Conservation (phyloP, 2,329 filamentous ascomycete species). For the Byssoonygena ceratinophila region DNA sequence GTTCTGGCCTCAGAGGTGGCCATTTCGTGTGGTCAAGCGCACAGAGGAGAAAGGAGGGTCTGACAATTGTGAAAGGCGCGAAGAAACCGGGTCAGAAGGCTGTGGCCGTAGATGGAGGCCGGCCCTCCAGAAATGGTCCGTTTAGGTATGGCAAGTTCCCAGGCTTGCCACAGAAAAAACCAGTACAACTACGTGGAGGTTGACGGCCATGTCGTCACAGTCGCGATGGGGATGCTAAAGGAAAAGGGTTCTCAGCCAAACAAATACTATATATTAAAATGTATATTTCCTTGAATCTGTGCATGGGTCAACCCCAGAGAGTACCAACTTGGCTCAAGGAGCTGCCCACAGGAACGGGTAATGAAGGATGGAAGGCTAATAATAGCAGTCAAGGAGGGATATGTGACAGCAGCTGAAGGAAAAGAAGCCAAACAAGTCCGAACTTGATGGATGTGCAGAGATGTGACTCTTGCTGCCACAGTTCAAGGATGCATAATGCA, state of each 20-base stretch:
- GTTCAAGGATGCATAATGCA: too few species aligned
- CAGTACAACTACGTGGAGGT: neutral
- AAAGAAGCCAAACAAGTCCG: neutral
- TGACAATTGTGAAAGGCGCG: neutral
- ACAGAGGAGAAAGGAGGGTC: neutral
- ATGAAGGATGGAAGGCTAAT: neutral
- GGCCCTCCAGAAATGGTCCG: neutral
- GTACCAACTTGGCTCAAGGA: neutral
- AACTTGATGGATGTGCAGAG: neutral
- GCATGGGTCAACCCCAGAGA: neutral
- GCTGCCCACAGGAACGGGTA: neutral
- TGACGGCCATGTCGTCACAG: conserved; percentile 6
- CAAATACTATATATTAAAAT: neutral
- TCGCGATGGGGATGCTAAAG: neutral
- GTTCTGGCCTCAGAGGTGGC: neutral
- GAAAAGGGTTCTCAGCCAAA: neutral
- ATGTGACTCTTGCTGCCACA: too few species aligned
- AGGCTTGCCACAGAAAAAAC: neutral
- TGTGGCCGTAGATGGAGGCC: neutral
- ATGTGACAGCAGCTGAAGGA: neutral
- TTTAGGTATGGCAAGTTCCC: neutral
- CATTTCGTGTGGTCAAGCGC: neutral
- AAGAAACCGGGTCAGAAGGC: neutral
- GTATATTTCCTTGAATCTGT: neutral
- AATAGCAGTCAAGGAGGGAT: neutral